Base-by-base conservation (phyloP, 805 yeast species). In the Pichia insulana region DNA sequence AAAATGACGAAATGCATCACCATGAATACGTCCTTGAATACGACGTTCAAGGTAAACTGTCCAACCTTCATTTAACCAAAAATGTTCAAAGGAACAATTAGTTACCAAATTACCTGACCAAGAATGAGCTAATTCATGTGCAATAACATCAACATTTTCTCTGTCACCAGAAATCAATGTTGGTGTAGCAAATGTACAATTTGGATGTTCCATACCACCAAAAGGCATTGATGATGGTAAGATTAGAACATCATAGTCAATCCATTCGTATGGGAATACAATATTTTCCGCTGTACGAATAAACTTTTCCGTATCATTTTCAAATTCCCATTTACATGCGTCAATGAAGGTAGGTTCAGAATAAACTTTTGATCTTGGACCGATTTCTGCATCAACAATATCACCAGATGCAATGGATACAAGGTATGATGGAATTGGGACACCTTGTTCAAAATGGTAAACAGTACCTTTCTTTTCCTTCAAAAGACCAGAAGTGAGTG, bases 41-140 rank as follows among this genome's bases (percentile, higher is more conserved):
- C 95, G 69, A 59, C 96, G 74, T 63, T 88, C 96, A 30, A 88
- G 63, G 59, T 88, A 88, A 32, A 88, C 96, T 6, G 96, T 87
- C 96, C 96, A 88, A 30, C 96, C 96, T 66, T 88, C 96, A 59
- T 88, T 88, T 51, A 88, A 73, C 92, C 95, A 88, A 61, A 88
- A 87, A 64, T 87, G 95, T 57, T 85, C 89, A 92, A 95, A 88
- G 0, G 92, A 82, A 54, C 82, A 77, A 61, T 86, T 88, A 25
- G 96, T 88, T 34, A 88, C 95, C 50, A 87, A 71, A 57, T 88
- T 88, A 35, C 96, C 96, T 2, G 86, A 74, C 94, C 96, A 88
- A 33, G 94, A 82, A 61, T 88, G 96, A 1, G 95, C 89, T 50
- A 88, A 71, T 62, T 88, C 96, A 62, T 88, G 96, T 1, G 96